These are phyloP conservation scores for Solanum infundibuliforme DNA, from an alignment of 257 asterid species.

Conservation along the genomic window DNA sequence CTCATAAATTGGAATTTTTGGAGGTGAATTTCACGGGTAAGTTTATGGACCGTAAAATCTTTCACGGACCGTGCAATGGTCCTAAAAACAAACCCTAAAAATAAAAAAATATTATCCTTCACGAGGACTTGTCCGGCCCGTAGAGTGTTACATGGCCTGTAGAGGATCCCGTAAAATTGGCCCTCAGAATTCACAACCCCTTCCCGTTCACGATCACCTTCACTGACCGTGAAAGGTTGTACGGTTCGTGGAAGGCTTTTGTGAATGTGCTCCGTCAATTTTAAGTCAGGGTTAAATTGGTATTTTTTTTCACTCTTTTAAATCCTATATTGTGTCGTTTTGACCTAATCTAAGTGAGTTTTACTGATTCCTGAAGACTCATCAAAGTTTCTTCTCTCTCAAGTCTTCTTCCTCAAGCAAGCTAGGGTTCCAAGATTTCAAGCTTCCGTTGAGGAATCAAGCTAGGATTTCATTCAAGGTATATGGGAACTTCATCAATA, in stretches of 20 bases:
- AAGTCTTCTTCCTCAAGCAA: neutral
- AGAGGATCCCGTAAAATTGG: neutral
- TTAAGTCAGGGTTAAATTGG: too few relatives aligned
- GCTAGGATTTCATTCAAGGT: neutral
- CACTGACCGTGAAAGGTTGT: neutral
- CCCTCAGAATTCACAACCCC: neutral
- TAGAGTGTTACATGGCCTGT: rapidly evolving
- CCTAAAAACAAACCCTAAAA: neutral
- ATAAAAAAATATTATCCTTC: neutral
- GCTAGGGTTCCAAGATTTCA: neutral
- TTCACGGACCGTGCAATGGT: too few relatives aligned
- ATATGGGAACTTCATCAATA: neutral
- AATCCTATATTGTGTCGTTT: too few relatives aligned
- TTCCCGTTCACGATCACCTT: neutral
- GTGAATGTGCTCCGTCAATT: too few relatives aligned
- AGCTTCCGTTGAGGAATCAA: neutral
- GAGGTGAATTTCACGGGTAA: too few relatives aligned
- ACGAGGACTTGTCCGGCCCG: too few relatives aligned
- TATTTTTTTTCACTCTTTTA: too few relatives aligned
- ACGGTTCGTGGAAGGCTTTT: neutral
- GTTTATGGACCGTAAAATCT: too few relatives aligned
- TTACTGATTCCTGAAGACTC: too few relatives aligned
- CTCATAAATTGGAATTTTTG: too few relatives aligned
- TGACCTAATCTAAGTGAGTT: too few relatives aligned
- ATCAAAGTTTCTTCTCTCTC: neutral